phyloP scores from a whole-genome alignment of 345 rosid species.

The Xanthoceras sorbifolium region DNA sequence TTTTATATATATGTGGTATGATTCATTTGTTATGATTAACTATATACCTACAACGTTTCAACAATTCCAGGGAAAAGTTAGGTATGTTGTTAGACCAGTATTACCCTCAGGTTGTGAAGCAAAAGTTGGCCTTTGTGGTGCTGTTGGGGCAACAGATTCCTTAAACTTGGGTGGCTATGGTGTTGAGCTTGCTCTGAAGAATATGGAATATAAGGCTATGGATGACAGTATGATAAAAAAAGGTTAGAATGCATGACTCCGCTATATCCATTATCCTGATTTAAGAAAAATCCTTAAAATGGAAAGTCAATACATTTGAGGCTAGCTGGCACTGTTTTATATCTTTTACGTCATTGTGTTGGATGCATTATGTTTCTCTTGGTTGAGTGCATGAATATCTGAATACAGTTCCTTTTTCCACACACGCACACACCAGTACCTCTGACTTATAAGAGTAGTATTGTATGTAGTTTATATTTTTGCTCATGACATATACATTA shows the following conservation, averaged over 20 bases:
- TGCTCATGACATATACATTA: not conserved
- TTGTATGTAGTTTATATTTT: not conserved
- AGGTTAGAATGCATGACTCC: constrained; percentile 48
- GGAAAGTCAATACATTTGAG: not conserved
- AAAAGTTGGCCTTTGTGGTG: constrained; percentile 74
- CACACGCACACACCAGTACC: not conserved
- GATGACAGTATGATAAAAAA: constrained; percentile 92
- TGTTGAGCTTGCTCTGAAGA: constrained; percentile 97
- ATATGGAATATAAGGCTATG: constrained; percentile 99
- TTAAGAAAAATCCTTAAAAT: constrained; percentile 6
- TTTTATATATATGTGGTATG: not conserved
- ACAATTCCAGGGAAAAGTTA: constrained; percentile 72
- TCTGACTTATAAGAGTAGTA: not conserved
- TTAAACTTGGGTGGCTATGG: constrained; percentile 97
- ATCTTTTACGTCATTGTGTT: not conserved
- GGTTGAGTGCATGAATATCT: not conserved
- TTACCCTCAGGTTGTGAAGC: constrained; percentile 85
- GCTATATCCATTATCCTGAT: constrained; percentile 3
- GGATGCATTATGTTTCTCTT: not conserved
- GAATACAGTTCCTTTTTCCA: not conserved
- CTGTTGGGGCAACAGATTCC: constrained; percentile 73
- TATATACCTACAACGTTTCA: constrained; percentile 25
- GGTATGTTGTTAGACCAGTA: constrained; percentile 89
- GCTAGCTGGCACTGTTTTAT: not conserved
- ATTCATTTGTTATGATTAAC: not conserved